These are phyloP conservation scores for Stenogyne calaminthoides DNA, from an alignment of 305 asterid genomes.

Conservation along the genomic window DNA sequence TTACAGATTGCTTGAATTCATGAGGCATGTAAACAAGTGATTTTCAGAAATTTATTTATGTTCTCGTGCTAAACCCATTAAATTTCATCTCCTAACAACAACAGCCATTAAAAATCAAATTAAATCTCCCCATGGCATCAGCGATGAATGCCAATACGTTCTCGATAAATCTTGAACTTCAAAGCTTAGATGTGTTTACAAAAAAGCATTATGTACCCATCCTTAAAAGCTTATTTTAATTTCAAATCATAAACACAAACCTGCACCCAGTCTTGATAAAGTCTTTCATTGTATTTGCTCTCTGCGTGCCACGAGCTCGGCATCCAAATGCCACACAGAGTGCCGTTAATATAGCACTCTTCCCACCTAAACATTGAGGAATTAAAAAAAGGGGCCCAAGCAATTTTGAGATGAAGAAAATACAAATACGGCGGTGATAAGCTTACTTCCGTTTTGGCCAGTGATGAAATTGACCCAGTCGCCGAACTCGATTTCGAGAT, in stretches of 20 bases:
- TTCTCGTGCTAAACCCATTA: not conserved
- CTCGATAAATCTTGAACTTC: not conserved
- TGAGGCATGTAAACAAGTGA: not conserved
- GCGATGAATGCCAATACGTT: not conserved
- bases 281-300: slow-evolving; percentile 82
- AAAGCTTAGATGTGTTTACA: not conserved
- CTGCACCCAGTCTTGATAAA: slow-evolving; percentile 93
- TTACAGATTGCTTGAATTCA: slow-evolving; percentile 6
- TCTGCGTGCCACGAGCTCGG: slow-evolving; percentile 89
- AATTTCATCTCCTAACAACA: not conserved
- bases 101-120: not conserved
- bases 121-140: not conserved
- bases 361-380: not conserved
- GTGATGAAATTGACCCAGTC: slow-evolving; percentile 82
- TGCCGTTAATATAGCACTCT: slow-evolving; percentile 37
- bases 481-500: slow-evolving; percentile 77
- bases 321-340: slow-evolving; percentile 89
- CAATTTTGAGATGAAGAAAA: too few relatives aligned
- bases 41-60: not conserved
- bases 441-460: slow-evolving; percentile 94
- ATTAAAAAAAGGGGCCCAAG: not conserved
- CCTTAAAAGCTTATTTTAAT: not conserved
- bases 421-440: too few relatives aligned
- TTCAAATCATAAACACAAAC: slow-evolving; percentile 39
- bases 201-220: not conserved